Conservation (phyloP, 176 grass and related monocot species). For the Elymus sibiricus region DNA sequence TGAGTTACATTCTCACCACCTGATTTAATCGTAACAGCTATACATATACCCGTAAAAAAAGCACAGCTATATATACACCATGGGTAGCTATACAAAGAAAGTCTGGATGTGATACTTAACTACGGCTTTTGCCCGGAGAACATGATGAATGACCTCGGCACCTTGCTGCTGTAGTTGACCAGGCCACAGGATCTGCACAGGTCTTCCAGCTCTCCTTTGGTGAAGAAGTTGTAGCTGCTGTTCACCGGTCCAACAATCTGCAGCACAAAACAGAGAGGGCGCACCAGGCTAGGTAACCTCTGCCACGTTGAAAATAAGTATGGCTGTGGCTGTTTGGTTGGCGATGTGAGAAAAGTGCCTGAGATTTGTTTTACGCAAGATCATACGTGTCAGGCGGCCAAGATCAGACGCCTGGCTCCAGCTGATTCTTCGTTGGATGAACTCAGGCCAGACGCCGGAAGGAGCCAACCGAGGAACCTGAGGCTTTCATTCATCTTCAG, state of each 20-base stretch:
- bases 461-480: no score
- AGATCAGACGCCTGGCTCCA: no score
- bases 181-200: conserved; percentile 84
- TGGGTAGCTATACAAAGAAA: background rate
- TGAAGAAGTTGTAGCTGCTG: conserved; percentile 85
- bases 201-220: conserved; percentile 81
- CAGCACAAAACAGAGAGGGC: conserved; percentile 8
- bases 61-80: background rate
- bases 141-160: conserved; percentile 86
- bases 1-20: no score
- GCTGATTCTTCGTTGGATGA: no score
- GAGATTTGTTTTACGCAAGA: no score
- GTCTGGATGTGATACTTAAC: background rate
- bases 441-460: no score
- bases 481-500: no score
- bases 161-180: conserved; percentile 71
- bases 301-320: background rate
- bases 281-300: conserved; percentile 13
- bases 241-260: conserved; percentile 66
- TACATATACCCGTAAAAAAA: no score
- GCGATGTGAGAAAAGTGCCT: no score
- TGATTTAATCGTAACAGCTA: no score
- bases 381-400: no score
- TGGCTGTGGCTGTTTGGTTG: no score
- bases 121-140: conserved; percentile 86